Evolutionary conservation across 257 asterid species (phyloP), one percentile per base, ranked within the genome.

Genomic region (Penstemon eatonii): DNA sequence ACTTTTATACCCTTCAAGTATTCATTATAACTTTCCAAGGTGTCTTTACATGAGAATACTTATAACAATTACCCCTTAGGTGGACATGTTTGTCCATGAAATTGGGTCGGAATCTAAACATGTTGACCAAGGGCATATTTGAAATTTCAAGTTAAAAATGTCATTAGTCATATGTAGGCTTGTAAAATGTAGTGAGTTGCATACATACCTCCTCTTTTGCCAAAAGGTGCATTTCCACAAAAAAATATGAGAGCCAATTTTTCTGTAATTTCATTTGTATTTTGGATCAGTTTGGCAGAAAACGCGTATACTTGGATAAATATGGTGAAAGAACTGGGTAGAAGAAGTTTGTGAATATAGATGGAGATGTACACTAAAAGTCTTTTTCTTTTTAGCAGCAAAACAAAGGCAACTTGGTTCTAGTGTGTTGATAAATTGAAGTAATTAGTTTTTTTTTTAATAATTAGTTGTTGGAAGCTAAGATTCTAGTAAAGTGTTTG

Each of bases 271-370:
- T 15, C 18, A 51, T 5, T 52, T 41, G 39, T 42, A 44, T 55
- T 8, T 72, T 44, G 59, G 45, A 57, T 51, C 47, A 18, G 54
- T 51, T 53, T 38, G 74, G 74, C 78, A 74, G 82, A 60, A 25
- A 25, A 56, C 47, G 41, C 25, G 41, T 46, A 50, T 15, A 19
- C 33, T 63, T 9, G 10, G 60, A 44, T 9, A 38, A 63, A 15
- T 49, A 9, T 45, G 25, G 2, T 58, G 69, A 75, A 46, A 25
- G 58, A 72, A 74, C 56, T 38, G 51, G 62, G 57, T 73, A 71
- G 75, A 25, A 25, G 39, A 59, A 71, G 76, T 60, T 78, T 77
- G 85, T 81, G 82, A 81, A 77, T 81, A 81, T 74, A 74, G 82
- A 76, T 53, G 76, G 66, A 15, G 68, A 51, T 62, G 77, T 69